phyloP scores from a whole-genome alignment of 768 basidiomycete species.

The Cystobasidium ongulense region DNA sequence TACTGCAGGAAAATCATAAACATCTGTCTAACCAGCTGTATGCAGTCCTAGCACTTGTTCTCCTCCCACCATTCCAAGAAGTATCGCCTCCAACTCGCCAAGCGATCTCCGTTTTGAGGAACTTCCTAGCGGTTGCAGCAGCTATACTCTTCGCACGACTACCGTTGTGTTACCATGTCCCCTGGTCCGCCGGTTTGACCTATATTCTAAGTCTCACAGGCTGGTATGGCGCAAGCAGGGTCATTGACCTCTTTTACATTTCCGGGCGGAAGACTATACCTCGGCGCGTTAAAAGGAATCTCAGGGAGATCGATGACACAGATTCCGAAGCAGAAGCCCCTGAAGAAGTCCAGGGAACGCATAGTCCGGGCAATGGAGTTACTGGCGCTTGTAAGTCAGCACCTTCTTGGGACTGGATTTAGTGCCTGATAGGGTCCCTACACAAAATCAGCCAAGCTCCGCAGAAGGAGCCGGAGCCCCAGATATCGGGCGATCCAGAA shows the following conservation, averaged over 20 bases:
- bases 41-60: slow-evolving; percentile 21
- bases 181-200: slow-evolving; percentile 23
- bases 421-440: no score
- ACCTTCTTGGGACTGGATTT: no score
- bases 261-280: neutral
- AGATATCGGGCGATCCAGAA: neutral
- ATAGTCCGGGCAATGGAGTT: neutral
- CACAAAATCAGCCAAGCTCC: no score
- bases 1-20: no score
- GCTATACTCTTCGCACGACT: slow-evolving; percentile 16
- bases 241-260: slow-evolving; percentile 21
- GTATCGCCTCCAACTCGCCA: neutral
- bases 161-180: slow-evolving; percentile 13
- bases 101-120: neutral
- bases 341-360: neutral
- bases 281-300: slow-evolving; percentile 17
- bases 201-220: slow-evolving; percentile 25
- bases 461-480: no score
- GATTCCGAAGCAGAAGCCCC: slow-evolving; percentile 15
- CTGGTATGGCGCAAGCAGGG: slow-evolving; percentile 22
- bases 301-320: slow-evolving; percentile 15
- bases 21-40: neutral
- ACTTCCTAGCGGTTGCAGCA: neutral
- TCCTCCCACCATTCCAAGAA: slow-evolving; percentile 25
- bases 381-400: no score